Evolutionary conservation across 2,329 filamentous ascomycete genomes (phyloP).

Genomic region (Cladosporium austrohemisphaericum): DNA sequence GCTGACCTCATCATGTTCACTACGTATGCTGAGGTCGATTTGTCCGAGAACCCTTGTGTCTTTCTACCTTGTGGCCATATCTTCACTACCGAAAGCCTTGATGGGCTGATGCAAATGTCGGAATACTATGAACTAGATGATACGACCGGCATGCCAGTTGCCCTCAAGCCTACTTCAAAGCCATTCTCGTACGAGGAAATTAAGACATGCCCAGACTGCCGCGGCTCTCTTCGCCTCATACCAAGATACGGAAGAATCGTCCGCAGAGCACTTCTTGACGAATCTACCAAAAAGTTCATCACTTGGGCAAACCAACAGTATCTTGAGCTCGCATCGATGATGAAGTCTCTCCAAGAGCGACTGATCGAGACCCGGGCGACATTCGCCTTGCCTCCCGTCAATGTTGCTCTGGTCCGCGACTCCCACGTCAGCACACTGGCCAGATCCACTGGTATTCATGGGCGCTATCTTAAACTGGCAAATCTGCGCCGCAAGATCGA

Average conservation of each 20-base stretch:
- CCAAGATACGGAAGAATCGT: constrained; percentile 61
- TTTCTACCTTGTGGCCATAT: constrained; percentile 63
- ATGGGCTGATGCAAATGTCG: constrained; percentile 56
- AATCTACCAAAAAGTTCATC: constrained; percentile 63
- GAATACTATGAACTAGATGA: constrained; percentile 47
- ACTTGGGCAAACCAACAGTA: constrained; percentile 47
- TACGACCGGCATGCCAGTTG: constrained; percentile 18
- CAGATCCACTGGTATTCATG: neutral
- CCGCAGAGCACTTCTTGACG: constrained; percentile 57
- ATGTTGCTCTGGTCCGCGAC: neutral
- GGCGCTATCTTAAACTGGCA: constrained; percentile 20
- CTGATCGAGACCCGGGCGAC: neutral
- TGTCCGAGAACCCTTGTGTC: constrained; percentile 59
- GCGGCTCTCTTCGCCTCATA: constrained; percentile 55
- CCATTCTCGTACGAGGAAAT: constrained; percentile 48
- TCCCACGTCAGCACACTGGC: neutral
- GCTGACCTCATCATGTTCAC: constrained; percentile 58
- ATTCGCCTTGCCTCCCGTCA: neutral
- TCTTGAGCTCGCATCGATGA: constrained; percentile 36
- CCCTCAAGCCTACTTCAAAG: constrained; percentile 36
- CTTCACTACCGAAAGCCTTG: constrained; percentile 57
- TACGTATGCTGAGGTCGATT: constrained; percentile 55
- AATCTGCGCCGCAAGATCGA: constrained; percentile 23
- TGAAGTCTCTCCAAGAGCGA: constrained; percentile 23
- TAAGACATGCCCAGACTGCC: constrained; percentile 57